phyloP scores from a whole-genome alignment of 768 basidiomycete species.

The Royoungia palumana region DNA sequence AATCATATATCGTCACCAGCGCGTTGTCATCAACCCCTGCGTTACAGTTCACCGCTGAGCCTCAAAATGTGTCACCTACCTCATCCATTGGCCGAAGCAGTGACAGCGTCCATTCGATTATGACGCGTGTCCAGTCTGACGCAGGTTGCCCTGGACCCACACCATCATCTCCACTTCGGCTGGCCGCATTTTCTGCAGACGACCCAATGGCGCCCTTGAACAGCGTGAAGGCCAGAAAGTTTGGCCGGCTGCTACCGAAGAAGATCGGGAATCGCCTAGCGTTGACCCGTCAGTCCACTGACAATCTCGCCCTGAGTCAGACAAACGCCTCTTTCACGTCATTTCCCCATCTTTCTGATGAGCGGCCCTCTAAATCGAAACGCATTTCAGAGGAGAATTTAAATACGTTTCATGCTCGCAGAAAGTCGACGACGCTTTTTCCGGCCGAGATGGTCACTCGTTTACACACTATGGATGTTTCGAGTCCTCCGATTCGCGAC shows the following conservation, averaged over 20 bases:
- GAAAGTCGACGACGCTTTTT: conserved; percentile 34
- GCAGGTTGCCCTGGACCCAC: conserved; percentile 8
- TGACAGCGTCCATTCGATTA: conserved; percentile 27
- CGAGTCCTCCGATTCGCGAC: conserved; percentile 18
- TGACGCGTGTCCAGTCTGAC: conserved; percentile 20
- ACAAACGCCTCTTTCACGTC: conserved; percentile 26
- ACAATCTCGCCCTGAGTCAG: conserved; percentile 23
- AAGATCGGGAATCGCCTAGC: conserved; percentile 30
- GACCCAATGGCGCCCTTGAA: conserved; percentile 14
- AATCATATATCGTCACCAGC: conserved; percentile 23
- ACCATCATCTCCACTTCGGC: conserved; percentile 27
- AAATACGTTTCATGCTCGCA: conserved; percentile 35
- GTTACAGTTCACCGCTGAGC: conserved; percentile 24
- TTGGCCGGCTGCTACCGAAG: conserved; percentile 31
- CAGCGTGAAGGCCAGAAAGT: conserved; percentile 22
- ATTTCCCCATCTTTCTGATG: conserved; percentile 22
- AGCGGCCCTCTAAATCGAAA: conserved; percentile 25
- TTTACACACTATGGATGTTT: conserved; percentile 32
- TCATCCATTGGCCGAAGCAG: conserved; percentile 23
- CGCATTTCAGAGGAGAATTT: conserved; percentile 28
- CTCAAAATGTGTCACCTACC: conserved; percentile 24
- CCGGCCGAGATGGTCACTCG: conserved; percentile 27
- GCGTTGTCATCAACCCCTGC: conserved; percentile 27
- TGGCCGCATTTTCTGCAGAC: conserved; percentile 26
- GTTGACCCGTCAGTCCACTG: conserved; percentile 25